Base-by-base conservation (phyloP, 2,329 filamentous ascomycete genomes). In the Fusarium verticillioides region DNA sequence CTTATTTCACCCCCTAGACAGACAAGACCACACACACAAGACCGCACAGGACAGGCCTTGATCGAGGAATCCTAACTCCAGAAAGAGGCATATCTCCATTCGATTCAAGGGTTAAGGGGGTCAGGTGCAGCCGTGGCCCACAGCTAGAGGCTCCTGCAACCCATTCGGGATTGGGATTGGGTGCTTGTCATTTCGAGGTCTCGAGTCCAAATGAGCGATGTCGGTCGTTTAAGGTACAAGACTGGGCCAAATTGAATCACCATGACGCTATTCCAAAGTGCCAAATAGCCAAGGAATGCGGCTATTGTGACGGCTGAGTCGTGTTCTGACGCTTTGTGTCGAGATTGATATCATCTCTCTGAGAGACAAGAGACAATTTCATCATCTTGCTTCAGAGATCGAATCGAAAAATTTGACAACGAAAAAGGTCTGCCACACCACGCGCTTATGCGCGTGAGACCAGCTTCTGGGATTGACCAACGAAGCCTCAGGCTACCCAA, bases 111-210 rank as follows among this genome's bases (percentile, higher is more conserved):
- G 60, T 69, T 34, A 37, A 63, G 54, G 60, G 71, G 75, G 76
- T 78, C 76, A 78, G 75, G 76, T 77, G 76, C 71, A 72, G 50
- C 60, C 34, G 32, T 36, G 76, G 73, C 75, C 76, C 76, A 78
- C 75, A 76, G 59, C 57, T 64, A 44, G 75, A 64, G 44, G 67
- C 60, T 70, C 49, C 68, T 76, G 74, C 76, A 76, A 76, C 73
- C 75, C 74, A 69, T 61, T 70, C 74, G 63, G 53, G 70, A 26
- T 47, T 61, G 47, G 63, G 53, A 36, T 47, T 34, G 36, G 42
- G 74, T 76, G 69, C 72, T 70, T 66, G 70, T 75, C 63, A 50
- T 52, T 66, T 78, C 69, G 49, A 56, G 40, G 26, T 44, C 43
- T 61, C 60, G 57, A 67, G 59, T 46, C 37, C 34, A 49, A 53